Conservation (phyloP, 2,329 filamentous ascomycete genomes). For the Diaporthe velutina region DNA sequence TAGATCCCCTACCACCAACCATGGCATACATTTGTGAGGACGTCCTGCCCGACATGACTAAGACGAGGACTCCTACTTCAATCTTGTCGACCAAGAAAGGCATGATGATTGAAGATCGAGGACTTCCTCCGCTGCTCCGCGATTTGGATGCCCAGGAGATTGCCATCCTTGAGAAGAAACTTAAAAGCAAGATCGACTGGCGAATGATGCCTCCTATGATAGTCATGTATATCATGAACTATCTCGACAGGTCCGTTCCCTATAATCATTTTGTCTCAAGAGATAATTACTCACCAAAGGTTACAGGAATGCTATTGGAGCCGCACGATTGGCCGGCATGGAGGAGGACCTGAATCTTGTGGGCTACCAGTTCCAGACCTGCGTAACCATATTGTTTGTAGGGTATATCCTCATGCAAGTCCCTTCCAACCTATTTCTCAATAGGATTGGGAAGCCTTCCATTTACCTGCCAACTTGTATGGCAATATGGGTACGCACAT, state of each 20-base stretch:
- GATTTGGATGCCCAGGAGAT: neutral
- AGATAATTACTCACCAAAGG: neutral
- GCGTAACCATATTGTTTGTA: conserved; percentile 23
- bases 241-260: neutral
- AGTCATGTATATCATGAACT: conserved; percentile 52
- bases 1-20: neutral
- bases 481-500: conserved; percentile 53
- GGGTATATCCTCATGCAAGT: conserved; percentile 61
- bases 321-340: conserved; percentile 3
- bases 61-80: neutral
- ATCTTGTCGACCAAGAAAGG: neutral
- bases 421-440: conserved; percentile 60
- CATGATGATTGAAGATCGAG: neutral
- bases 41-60: neutral
- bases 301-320: neutral
- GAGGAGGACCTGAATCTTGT: conserved; percentile 17
- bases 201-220: conserved; percentile 56
- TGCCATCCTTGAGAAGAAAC: neutral
- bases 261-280: neutral
- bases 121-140: neutral
- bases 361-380: conserved; percentile 26
- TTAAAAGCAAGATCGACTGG: conserved; percentile 49
- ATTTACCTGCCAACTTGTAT: conserved; percentile 50
- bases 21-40: neutral
- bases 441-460: conserved; percentile 49